Base-by-base conservation (phyloP, 148 eudicot species). In the Euryodendron excelsum region DNA sequence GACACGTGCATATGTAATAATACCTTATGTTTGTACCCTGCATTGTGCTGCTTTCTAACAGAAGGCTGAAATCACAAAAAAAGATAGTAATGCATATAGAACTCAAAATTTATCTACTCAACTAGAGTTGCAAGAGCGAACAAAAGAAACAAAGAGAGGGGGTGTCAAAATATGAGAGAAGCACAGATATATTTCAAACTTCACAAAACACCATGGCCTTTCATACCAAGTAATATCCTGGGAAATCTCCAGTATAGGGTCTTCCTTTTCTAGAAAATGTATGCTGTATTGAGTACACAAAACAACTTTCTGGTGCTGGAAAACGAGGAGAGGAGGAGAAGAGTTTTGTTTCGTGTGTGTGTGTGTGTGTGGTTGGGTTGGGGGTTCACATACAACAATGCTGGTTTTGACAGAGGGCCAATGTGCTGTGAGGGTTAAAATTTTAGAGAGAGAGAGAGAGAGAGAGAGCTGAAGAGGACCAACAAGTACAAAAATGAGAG, bases 11-110 rank as follows among this genome's bases (percentile, higher is more conserved):
- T 39, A 69, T 0, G 56, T 18, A 41, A 6, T 18, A 69, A 13
- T 82, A 93, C 98, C 99, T 93, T 96, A 80, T 96, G 99, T 48
- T 96, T 93, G 86, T 96, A 96, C 34, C 99, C 98, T 0, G 99
- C 91, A 84, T 96, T 96, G 77, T 96, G 99, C 79, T 96, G 99
- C 85, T 93, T 96, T 81, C 97, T 81, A 30, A 93, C 98, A 11
- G 99, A 96, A 47, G 98, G 99, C 99, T 96, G 88, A 39, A 68
- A 44, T 9, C 52, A 78, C 50, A 81, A 52, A 76, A 69, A 68
- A 36, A 25, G 74, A 34, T 0, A 5, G 37, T 18, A 37, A 86
- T 73, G n/a, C 69, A 31, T 34, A 64, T 2, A n/a, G 6, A 72
- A 28, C 20, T 52, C 55, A 72, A 50, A 12, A 37, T 14, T 21